Evolutionary conservation across 805 yeast genomes (phyloP).

Genomic region (Yarrowia bubula): DNA sequence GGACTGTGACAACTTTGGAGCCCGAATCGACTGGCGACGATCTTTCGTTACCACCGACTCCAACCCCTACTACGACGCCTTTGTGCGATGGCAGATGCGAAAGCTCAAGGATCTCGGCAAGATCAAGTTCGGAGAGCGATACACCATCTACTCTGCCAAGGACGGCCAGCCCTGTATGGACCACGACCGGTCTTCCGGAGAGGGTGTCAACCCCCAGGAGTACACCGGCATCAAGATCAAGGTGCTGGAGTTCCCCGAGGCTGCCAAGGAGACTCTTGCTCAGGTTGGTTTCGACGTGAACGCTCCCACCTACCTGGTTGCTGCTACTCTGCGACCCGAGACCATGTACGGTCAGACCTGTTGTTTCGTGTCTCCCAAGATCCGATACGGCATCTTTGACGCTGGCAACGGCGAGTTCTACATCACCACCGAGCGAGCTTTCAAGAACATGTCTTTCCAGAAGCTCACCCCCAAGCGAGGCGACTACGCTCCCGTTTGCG

Average conservation of each 20-base stretch:
- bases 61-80: conserved; percentile 92
- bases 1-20: conserved; percentile 80
- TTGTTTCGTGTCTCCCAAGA: conserved; percentile 95
- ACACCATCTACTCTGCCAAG: conserved; percentile 94
- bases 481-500: conserved; percentile 56
- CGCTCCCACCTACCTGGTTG: conserved; percentile 72
- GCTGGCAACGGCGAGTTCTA: conserved; percentile 71
- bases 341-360: conserved; percentile 99
- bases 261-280: conserved; percentile 49
- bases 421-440: conserved; percentile 91
- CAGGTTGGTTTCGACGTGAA: conserved; percentile 44
- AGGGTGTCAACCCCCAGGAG: conserved; percentile 96
- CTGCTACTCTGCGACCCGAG: conserved; percentile 97
- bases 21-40: conserved; percentile 98
- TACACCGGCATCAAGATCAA: conserved; percentile 89
- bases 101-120: conserved; percentile 79
- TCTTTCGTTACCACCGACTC: conserved; percentile 92
- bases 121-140: conserved; percentile 97
- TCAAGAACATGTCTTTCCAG: conserved; percentile 96
- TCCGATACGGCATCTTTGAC: conserved; percentile 85
- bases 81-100: conserved; percentile 95
- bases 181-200: conserved; percentile 96
- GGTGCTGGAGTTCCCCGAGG: conserved; percentile 58
- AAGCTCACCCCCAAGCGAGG: conserved; percentile 89
- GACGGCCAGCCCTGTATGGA: conserved; percentile 99